Evolutionary conservation across 306 rosid genomes (phyloP), one percentile per base, ranked within the genome.

Genomic region (Dryas alaskensis): DNA sequence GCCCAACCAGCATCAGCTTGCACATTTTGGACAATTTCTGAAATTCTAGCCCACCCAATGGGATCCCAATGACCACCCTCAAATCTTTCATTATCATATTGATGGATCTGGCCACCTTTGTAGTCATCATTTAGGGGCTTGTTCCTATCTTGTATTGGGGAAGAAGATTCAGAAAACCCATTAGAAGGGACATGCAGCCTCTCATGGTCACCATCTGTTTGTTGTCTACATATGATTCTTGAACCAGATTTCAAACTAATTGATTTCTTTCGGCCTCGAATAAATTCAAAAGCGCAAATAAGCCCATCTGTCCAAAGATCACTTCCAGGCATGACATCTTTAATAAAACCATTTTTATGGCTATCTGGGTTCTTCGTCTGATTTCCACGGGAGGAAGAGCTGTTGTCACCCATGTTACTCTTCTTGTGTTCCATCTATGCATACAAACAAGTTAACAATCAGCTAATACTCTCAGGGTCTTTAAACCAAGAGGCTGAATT

Each of bases 221-320:
- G 86, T 67, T 58, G 80, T 78, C 77, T 80, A 46, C 65, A 69
- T 7, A 81, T 17, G 71, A 60, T 62, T 59, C 76, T 85, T 48
- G 88, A 78, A 13, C 80, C 60, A 13, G 73, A 22, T 65, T 84
- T 85, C 8, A 82, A 66, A 67, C 60, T 69, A 57, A 40, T 60
- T 13, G 88, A 13, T 84, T 65, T 90, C 78, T 66, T 85, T 22
- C 43, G 80, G 43, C 89, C 86, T 57, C 77, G 67, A 77, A 87
- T 79, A 78, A 71, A 88, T 75, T 94, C 99, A 73, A 92, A 94
- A 76, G 93, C 98, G 76, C 96, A 92, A 70, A 94, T 83, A 76
- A 94, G 96, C 16, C 99, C 98, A 69, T 92, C 89, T 31, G 77
- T 92, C 99, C 99, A 94, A 76, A 92, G 88, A 37, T 86, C 88